Evolutionary conservation across 495 filamentous ascomycete genomes (phyloP).

Genomic region (Glonium stellatum): DNA sequence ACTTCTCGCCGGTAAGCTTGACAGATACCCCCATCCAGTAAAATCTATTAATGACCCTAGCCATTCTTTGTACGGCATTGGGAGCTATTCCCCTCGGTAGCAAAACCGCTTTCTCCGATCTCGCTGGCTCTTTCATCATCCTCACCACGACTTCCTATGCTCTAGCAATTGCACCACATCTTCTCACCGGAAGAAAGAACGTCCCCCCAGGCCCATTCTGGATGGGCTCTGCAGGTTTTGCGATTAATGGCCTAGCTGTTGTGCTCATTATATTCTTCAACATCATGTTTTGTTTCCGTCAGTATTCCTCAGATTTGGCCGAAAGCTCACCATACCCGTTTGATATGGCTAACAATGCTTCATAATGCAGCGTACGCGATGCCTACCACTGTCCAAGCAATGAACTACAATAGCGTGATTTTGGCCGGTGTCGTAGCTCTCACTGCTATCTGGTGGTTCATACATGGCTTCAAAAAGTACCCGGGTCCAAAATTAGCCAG

Average conservation of each 20-base stretch:
- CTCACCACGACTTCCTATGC: slow-evolving; percentile 66
- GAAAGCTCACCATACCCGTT: neutral
- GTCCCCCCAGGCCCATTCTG: slow-evolving; percentile 58
- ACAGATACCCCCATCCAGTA: too few relatives aligned
- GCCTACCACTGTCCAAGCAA: slow-evolving; percentile 14
- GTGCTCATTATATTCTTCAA: slow-evolving; percentile 30
- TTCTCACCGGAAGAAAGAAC: slow-evolving; percentile 53
- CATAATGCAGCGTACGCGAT: slow-evolving; percentile 15
- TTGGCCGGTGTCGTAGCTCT: slow-evolving; percentile 32
- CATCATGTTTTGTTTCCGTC: slow-evolving; percentile 31
- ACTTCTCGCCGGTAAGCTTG: slow-evolving; percentile 44
- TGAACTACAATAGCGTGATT: slow-evolving; percentile 41
- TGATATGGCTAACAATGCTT: too few relatives aligned
- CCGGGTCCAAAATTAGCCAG: slow-evolving; percentile 51
- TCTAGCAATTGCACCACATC: slow-evolving; percentile 65
- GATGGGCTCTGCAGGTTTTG: slow-evolving; percentile 38
- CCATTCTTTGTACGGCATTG: slow-evolving; percentile 53
- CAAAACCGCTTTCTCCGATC: slow-evolving; percentile 64
- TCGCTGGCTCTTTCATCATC: slow-evolving; percentile 68
- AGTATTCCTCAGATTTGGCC: slow-evolving; percentile 1
- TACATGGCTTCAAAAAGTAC: slow-evolving; percentile 51
- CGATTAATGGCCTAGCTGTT: slow-evolving; percentile 20
- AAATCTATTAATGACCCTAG: too few relatives aligned
- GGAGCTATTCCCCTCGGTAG: slow-evolving; percentile 71
- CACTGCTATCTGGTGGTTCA: slow-evolving; percentile 58